These are phyloP conservation scores for Perilla frutescens DNA, from an alignment of 257 asterid genomes.

Conservation along the genomic window DNA sequence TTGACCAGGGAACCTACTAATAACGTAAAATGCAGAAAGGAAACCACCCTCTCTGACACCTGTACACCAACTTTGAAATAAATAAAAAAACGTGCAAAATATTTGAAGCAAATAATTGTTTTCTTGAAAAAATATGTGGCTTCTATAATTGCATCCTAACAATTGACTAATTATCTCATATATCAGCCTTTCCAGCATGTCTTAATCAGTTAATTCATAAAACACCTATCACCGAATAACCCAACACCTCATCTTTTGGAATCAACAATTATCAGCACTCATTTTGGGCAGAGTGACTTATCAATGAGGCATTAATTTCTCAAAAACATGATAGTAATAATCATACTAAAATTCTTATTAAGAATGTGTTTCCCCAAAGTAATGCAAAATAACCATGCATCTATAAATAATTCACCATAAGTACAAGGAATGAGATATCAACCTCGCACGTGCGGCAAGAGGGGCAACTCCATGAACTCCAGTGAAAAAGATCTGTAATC, in stretches of 20 bases:
- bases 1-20: conserved; percentile 18
- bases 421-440: conserved; percentile 30
- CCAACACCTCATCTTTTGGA: conserved; percentile 9
- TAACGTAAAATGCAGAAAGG: not conserved
- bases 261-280: not conserved
- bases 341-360: conserved; percentile 7
- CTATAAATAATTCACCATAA: not conserved
- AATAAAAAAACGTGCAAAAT: not conserved
- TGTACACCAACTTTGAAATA: not conserved
- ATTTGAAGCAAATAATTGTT: not conserved
- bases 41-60: conserved; percentile 7
- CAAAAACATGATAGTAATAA: conserved; percentile 3
- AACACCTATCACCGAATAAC: not conserved
- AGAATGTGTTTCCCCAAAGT: not conserved
- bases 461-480: conserved; percentile 99
- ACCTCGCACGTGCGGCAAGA: conserved; percentile 98
- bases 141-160: not conserved
- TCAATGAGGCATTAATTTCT: not conserved
- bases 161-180: not conserved
- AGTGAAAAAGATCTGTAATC: conserved; percentile 87
- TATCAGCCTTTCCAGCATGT: conserved; percentile 12
- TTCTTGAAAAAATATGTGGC: not conserved
- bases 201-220: conserved; percentile 14
- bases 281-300: not conserved
- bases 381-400: conserved; percentile 21